Conservation (phyloP, 1,284 basidiomycete species). For the Phenoliferia sp. region DNA sequence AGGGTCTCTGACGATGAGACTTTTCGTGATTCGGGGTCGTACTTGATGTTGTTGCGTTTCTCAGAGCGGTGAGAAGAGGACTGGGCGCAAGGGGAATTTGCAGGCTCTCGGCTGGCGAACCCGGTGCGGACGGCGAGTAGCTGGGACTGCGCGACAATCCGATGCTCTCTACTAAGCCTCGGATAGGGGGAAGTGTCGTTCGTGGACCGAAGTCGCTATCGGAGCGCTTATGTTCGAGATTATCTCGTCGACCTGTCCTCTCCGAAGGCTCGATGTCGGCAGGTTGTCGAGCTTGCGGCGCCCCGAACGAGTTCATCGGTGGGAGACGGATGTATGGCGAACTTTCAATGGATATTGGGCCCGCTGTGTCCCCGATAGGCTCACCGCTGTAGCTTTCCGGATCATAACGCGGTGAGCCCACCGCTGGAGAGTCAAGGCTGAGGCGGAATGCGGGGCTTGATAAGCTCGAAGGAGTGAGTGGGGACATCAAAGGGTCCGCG, state of each 20-base stretch:
- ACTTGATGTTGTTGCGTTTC: not conserved
- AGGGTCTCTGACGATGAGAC: not conserved
- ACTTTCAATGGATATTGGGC: not conserved
- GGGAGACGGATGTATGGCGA: conserved; percentile 6
- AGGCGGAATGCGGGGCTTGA: conserved; percentile 15
- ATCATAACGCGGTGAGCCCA: not conserved
- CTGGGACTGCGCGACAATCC: not conserved
- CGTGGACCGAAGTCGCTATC: not conserved
- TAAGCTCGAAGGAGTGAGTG: not conserved
- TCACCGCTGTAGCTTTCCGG: no score
- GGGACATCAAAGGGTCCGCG: not conserved
- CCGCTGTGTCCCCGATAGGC: no score
- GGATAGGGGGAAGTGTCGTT: conserved; percentile 10
- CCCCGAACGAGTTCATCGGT: not conserved
- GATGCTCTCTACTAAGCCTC: conserved; percentile 8
- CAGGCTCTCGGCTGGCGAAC: not conserved
- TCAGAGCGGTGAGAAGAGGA: no score
- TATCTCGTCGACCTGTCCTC: not conserved
- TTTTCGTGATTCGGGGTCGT: not conserved
- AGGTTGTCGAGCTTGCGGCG: not conserved
- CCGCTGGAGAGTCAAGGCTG: conserved; percentile 9
- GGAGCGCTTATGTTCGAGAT: not conserved
- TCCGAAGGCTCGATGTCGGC: not conserved
- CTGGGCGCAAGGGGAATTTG: not conserved
- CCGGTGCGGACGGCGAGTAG: not conserved